Percentiles rank a stretch among this genome's conserved stretches.
Conservation (phyloP, 371 early-diverging fungal genomes). For the Lichtheimia corymbifera region DNA sequence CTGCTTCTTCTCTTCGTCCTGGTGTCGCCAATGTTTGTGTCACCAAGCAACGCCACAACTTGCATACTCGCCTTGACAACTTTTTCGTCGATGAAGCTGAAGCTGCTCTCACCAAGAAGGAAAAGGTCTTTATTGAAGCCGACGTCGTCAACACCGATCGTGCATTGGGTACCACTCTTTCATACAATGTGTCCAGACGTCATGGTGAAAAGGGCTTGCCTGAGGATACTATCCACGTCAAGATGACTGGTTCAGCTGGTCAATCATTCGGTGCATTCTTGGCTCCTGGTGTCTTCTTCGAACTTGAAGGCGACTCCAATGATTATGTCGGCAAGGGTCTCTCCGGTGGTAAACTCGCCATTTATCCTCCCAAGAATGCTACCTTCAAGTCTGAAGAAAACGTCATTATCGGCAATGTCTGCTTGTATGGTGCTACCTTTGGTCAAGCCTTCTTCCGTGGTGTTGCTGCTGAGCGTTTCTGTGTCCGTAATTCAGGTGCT, state of each 20-base stretch:
- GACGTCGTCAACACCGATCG: slow-evolving; percentile 95
- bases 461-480: slow-evolving; percentile 96
- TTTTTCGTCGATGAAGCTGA: slow-evolving; percentile 80
- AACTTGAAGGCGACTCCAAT: slow-evolving; percentile 96
- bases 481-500: slow-evolving; percentile 97
- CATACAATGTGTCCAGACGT: slow-evolving; percentile 82
- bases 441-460: slow-evolving; percentile 93
- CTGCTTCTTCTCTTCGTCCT: slow-evolving; percentile 85
- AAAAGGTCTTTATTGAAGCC: slow-evolving; percentile 63
- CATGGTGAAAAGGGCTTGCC: slow-evolving; percentile 88
- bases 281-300: slow-evolving; percentile 87
- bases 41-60: slow-evolving; percentile 83
- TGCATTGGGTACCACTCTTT: slow-evolving; percentile 88
- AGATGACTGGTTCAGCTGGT: slow-evolving; percentile 92
- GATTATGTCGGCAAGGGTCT: slow-evolving; percentile 98
- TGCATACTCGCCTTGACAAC: slow-evolving; percentile 66
- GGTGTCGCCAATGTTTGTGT: slow-evolving; percentile 86
- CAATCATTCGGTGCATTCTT: slow-evolving; percentile 96
- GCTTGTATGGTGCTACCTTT: slow-evolving; percentile 94
- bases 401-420: slow-evolving; percentile 95
- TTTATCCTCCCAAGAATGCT: slow-evolving; percentile 84
- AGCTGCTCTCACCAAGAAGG: slow-evolving; percentile 64
- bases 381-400: slow-evolving; percentile 83
- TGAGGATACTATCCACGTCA: slow-evolving; percentile 81
- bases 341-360: slow-evolving; percentile 86